Base-by-base conservation (phyloP, 306 rosid genomes). In the Rubus parviflorus region DNA sequence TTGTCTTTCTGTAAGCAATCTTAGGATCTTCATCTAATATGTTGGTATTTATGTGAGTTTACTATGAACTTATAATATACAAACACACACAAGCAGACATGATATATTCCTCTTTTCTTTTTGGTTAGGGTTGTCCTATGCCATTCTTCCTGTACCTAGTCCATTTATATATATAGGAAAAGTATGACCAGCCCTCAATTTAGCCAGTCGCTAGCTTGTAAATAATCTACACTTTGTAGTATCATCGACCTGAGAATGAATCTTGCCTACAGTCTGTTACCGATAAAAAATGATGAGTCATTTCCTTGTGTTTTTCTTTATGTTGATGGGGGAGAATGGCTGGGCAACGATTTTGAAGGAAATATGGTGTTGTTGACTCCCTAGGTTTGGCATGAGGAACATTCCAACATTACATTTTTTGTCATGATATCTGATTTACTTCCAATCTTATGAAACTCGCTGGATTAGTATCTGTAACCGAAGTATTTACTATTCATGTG, bases 401-500 rank as follows among this genome's bases (percentile, higher is more conserved):
- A 53, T 53, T 19, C 23, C 47, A 38, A 16, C 47, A 64, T 45
- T 7, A 11, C 48, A 45, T 45, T 45, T 3, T 45, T 45, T 45
- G 42, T 13, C 67, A 64, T 38, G 47, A 64, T 40, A 37, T 64
- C 70, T 64, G 47, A 64, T 64, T 15, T 64, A 38, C 70, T 40
- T 64, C 19, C 2, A 64, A 38, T 63, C 68, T 54, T 60, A 23
- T 60, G n/a, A 30, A 25, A 61, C 67, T 61, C 14, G 43, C 35
- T 61, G n/a, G 25, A 38, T 64, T 64, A 40, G 25, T 64, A 20
- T 64, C 68, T 63, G 43, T 15, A 64, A 16, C 11, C 37, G 5
- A 62, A 14, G 11, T 63, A 30, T 63, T 62, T 62, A 14, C 68
- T 63, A 14, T 63, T 63, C 69, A 15, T 16, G 14, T 64, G 69